Evolutionary conservation across 352 stramenopile species (phyloP), one percentile per base, ranked within the genome.

Genomic region (Globisporangium iwayamae): DNA sequence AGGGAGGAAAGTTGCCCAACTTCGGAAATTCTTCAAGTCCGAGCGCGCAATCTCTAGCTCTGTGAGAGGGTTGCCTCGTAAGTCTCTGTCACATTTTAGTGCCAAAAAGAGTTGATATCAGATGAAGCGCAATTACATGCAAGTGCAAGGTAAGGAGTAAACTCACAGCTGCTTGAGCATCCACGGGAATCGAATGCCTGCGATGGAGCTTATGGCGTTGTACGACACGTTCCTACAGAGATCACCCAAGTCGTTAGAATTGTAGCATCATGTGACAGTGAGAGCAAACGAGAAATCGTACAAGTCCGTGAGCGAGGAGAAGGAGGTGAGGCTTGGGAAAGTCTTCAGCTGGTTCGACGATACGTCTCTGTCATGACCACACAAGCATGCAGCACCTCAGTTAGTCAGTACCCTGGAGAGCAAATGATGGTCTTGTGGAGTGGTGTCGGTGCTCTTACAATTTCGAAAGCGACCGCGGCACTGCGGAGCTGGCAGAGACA

Each of bases 161-260:
- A 74, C 34, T 32, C 56, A 62, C n/a, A 77, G 57, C 13, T 57
- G 30, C 60, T 67, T 65, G 22, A 77, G 60, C 41, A 48, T 70
- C 60, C 46, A 64, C 10, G 65, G 65, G 34, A 71, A 71, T 28
- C 34, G 43, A 4, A 65, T 41, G 18, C 60, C 60, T 25, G 51
- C 28, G 16, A 71, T 43, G n/a, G 32, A 30, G 14, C 32, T 57
- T 20, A 64, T 56, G 10, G 11, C 32, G 9, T 58, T 58, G 32
- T 58, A 58, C n/a, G 52, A 58, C 7, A 45, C n/a, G 32, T 57
- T 57, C 22, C 52, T 57, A 32, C 16, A 32, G 20, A 16, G 10
- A 28, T 41, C 51, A 56, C 25, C 28, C 14, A 56, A 5, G 10
- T 41, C 3, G 18, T 57, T 41, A 57, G 51, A 16, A n/a, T 8